A percentile compares a stretch with the other conserved stretches of the same genome.
These are phyloP conservation scores for Aspergillus latus DNA, from an alignment of 2,329 filamentous ascomycete genomes.

Conservation along the genomic window DNA sequence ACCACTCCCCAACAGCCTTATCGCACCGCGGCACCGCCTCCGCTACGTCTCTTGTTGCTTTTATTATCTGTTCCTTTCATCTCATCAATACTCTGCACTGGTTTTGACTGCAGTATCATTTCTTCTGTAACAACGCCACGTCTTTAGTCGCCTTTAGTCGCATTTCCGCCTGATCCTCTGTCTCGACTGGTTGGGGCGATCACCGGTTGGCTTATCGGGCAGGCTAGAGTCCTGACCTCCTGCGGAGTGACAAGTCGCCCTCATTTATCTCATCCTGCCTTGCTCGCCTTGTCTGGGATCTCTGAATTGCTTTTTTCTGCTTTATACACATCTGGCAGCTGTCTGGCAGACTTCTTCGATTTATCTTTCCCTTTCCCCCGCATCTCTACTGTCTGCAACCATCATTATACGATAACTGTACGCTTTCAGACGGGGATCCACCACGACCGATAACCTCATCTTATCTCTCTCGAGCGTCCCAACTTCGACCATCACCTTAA, in stretches of 20 bases:
- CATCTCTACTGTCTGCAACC: neutral
- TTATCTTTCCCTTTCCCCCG: neutral
- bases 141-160: neutral
- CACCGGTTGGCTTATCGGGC: conserved; percentile 1
- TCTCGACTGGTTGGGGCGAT: conserved; percentile 7
- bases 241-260: conserved; percentile 1
- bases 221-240: neutral
- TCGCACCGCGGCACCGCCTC: conserved; percentile 21
- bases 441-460: conserved; percentile 20
- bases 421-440: conserved; percentile 24
- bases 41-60: neutral
- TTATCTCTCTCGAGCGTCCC: conserved; percentile 10
- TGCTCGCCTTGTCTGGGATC: conserved; percentile 8
- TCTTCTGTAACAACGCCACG: conserved; percentile 3
- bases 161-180: neutral
- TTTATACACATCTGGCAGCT: neutral
- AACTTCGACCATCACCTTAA: conserved; percentile 1
- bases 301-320: conserved; percentile 11
- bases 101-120: neutral
- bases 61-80: conserved; percentile 3
- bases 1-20: neutral
- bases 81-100: neutral
- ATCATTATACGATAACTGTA: neutral
- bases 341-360: neutral
- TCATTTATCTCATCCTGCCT: conserved; percentile 5